Evolutionary conservation across 371 early-diverging fungal species (phyloP).

Genomic region (Haplosporangium sp.): DNA sequence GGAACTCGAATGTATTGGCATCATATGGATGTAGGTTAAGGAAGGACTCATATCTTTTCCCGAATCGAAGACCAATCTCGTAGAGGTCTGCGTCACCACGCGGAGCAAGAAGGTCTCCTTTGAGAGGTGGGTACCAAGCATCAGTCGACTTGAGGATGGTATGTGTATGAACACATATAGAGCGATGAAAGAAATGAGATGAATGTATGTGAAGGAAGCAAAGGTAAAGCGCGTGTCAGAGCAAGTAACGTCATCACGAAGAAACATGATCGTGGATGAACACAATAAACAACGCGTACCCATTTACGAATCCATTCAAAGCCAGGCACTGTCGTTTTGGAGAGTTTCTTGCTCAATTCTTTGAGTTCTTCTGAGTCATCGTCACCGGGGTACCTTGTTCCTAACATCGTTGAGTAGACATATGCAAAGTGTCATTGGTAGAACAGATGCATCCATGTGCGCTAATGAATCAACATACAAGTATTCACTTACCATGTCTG

Average conservation of each 20-base stretch:
- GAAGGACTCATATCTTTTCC: slow-evolving; percentile 12
- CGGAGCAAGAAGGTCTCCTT: slow-evolving; percentile 11
- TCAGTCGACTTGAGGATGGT: slow-evolving; percentile 9
- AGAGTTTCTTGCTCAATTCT: slow-evolving; percentile 19
- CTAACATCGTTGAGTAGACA: slow-evolving; percentile 7
- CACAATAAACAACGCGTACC: slow-evolving; percentile 13
- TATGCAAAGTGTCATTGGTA: neutral
- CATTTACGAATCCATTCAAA: slow-evolving; percentile 39
- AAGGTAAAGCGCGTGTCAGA: neutral
- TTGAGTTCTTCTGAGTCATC: slow-evolving; percentile 6
- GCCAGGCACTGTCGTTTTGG: slow-evolving; percentile 8
- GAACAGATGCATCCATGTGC: neutral
- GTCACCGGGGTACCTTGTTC: slow-evolving; percentile 40
- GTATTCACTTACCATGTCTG: slow-evolving; percentile 22
- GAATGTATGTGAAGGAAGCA: neutral
- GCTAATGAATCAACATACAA: neutral
- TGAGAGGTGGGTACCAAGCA: slow-evolving; percentile 9
- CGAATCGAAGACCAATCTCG: slow-evolving; percentile 26
- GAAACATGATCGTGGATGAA: too few relatives aligned
- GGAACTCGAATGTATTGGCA: slow-evolving; percentile 17
- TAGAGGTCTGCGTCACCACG: slow-evolving; percentile 28
- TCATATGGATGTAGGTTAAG: slow-evolving; percentile 28
- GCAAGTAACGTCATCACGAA: too few relatives aligned
- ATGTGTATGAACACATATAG: neutral
- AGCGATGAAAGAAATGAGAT: neutral